Base-by-base conservation (phyloP, 345 rosid species). In the Bretschneidera sinensis region DNA sequence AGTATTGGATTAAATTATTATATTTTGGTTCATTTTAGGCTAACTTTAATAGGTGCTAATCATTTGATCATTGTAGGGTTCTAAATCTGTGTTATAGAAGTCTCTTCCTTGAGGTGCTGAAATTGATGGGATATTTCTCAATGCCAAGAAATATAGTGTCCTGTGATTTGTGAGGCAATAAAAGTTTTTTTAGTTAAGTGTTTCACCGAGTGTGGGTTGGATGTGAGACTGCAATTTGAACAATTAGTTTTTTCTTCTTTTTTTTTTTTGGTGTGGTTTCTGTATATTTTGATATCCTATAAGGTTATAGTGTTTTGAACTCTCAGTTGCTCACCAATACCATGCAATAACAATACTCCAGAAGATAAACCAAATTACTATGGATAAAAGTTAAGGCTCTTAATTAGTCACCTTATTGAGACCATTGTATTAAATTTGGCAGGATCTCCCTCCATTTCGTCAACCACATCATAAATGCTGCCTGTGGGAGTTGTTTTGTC, bases 371-470 rank as follows among this genome's bases (percentile, higher is more conserved):
- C 31, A 19, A 10, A 28, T 19, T 5, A 10, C 24, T 28, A 0
- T 45, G 39, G 48, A 21, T 21, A 51, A 33, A 25, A 19, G 13
- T 11, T 35, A 23, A n/a, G n/a, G 33, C 8, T 8, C 33, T 39
- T 39, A 39, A 1, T 39, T 7, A 39, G 35, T 28, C 21, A 13
- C 24, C 35, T 21, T 21, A 28, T 20, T 52, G 39, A 45, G n/a
- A 31, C 9, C 15, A 21, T 16, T 21, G 34, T 24, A 19, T 56
- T 45, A 48, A 59, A 57, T 59, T 51, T 50, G 67, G 70, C 75
- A 91, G 98, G 77, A 51, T 48, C 95, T 94, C 33, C 96, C 99
- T 53, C 88, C 74, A 55, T 97, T 94, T 63, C 95, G 88, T 52
- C 75, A 78, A 68, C 87, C 84, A 0, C 76, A 86, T 72, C 99